Evolutionary conservation across 1,284 basidiomycete species (phyloP).

Genomic region (Fomitopsis pinicola): DNA sequence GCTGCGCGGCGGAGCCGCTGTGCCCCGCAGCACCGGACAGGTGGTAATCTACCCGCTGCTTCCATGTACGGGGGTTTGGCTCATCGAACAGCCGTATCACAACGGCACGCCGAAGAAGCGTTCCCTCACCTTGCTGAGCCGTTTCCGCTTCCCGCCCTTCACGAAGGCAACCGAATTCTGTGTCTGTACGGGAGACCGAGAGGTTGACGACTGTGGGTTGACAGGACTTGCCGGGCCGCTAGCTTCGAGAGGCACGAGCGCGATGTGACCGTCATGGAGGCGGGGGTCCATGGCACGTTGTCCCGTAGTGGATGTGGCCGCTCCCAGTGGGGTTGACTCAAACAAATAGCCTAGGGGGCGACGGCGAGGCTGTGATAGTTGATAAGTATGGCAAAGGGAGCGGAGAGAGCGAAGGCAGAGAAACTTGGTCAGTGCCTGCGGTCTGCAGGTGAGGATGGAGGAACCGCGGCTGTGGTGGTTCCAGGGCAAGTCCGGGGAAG

Average conservation of each 20-base stretch:
- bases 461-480: slow-evolving; percentile 6
- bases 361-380: not conserved
- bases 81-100: not conserved
- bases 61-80: not conserved
- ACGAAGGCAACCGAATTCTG: slow-evolving; percentile 28
- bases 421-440: not conserved
- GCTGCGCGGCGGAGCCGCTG: not conserved
- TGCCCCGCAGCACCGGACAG: slow-evolving; percentile 1
- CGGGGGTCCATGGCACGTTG: slow-evolving; percentile 1
- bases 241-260: not conserved
- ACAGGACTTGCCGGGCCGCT: not conserved
- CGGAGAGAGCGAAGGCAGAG: not conserved
- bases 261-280: not conserved
- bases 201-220: not conserved
- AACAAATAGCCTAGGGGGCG: not conserved
- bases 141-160: slow-evolving; percentile 34
- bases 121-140: slow-evolving; percentile 49
- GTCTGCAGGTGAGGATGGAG: not conserved
- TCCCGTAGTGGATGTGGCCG: not conserved
- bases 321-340: not conserved
- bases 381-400: not conserved
- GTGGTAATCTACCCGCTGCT: not conserved
- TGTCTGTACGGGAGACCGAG: slow-evolving; percentile 9
- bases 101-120: not conserved
- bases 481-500: slow-evolving; percentile 1